Evolutionary conservation across 2,329 filamentous ascomycete species (phyloP), one percentile per base, ranked within the genome.

Genomic region (Hypomyces rosellus): DNA sequence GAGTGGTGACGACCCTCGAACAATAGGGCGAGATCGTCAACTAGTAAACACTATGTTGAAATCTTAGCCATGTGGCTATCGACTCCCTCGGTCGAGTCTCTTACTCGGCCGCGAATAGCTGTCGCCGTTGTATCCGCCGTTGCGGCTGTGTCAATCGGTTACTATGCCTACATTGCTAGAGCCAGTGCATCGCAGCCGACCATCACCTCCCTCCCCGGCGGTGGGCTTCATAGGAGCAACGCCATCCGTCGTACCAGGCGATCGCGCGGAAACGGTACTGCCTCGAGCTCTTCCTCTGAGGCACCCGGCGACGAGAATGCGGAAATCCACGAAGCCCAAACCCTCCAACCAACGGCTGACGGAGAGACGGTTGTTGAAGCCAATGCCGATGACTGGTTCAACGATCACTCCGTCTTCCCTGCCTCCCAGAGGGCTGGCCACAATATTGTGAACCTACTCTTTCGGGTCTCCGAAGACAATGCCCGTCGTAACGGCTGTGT

Each of bases 381-480:
- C 55, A 70, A 69, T 54, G 66, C 69, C 4, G 74, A 76, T 46
- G 74, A 77, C 51, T 81, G 76, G 76, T 78, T 72, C 66, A 74
- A 77, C 53, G 75, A 78, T 18, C 60, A 65, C 36, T 54, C 60
- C 49, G 64, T 64, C 14, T 64, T 66, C 50, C 65, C 71, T 49
- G 63, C 71, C 30, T 64, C 71, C 33, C 74, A 74, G 53, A 74
- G 75, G 51, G 78, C 73, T 34, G 88, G 88, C 6, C 88, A 93
- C 61, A 91, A 90, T 53, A 83, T 95, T 45, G 85, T 95, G 42
- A 88, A 84, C 54, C 75, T 96, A 2, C 76, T 97, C 1, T 97
- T 96, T 64, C 82, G 91, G 52, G 95, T 97, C 43, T 95, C 91
- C 0, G 91, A 96, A 67, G 90, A 97, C 58, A 91, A 96, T 64